These are phyloP conservation scores for Aurantiochytrium sp. DNA, from an alignment of 108 stramenopile genomes.

Conservation along the genomic window DNA sequence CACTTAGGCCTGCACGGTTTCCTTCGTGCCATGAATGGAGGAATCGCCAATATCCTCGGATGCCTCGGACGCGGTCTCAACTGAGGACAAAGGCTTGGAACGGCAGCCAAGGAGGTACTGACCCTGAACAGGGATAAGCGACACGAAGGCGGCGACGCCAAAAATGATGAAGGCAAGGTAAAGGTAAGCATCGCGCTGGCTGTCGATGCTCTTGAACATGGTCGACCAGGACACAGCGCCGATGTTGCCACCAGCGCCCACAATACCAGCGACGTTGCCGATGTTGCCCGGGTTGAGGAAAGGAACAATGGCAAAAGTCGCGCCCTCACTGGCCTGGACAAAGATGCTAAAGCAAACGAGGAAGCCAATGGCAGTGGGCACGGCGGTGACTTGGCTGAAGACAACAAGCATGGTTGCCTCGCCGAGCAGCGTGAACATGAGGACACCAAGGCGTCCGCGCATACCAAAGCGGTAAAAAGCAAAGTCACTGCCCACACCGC, in stretches of 20 bases:
- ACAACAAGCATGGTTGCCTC: constrained; percentile 32
- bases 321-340: constrained; percentile 35
- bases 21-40: too few species aligned
- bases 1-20: too few species aligned
- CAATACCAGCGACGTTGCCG: constrained; percentile 35
- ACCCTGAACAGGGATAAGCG: not conserved
- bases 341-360: constrained; percentile 33
- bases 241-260: constrained; percentile 40
- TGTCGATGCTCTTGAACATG: not conserved
- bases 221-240: constrained; percentile 38
- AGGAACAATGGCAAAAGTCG: constrained; percentile 35
- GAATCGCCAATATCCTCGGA: not conserved
- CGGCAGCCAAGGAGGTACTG: not conserved
- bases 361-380: constrained; percentile 21
- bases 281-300: constrained; percentile 33
- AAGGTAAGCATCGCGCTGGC: not conserved
- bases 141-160: not conserved
- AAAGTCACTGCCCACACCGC: not conserved
- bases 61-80: not conserved
- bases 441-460: constrained; percentile 34
- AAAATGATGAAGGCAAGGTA: not conserved
- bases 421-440: constrained; percentile 1
- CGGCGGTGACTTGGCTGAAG: constrained; percentile 5
- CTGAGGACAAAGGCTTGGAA: not conserved
- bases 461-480: constrained; percentile 21